Evolutionary conservation across 345 rosid species (phyloP).

Genomic region (Dipteronia sinensis): DNA sequence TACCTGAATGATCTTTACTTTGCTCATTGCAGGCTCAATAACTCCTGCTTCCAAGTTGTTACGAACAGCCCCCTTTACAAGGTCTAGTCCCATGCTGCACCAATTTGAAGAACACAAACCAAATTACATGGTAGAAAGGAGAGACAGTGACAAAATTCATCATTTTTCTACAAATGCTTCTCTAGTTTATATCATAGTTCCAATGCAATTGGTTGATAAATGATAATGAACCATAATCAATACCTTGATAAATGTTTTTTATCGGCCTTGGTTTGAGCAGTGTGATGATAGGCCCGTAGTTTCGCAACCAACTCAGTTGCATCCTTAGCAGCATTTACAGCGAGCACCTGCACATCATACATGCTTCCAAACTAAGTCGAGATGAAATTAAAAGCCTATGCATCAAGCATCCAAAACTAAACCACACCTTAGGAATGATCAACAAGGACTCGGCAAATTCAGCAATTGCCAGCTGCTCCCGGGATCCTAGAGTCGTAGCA

Average conservation of each 20-base stretch:
- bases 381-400: not conserved
- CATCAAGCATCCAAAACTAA: not conserved
- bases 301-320: constrained; percentile 95
- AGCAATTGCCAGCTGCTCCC: constrained; percentile 93
- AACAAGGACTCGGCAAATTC: constrained; percentile 92
- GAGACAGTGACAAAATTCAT: not conserved
- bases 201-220: not conserved
- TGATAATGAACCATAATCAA: not conserved
- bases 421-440: constrained; percentile 80
- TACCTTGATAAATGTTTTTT: constrained; percentile 91
- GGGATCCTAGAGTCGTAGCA: constrained; percentile 90
- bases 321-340: constrained; percentile 97
- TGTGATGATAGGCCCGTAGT: constrained; percentile 89
- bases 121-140: not conserved
- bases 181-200: not conserved
- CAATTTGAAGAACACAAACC: constrained; percentile 7
- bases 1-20: constrained; percentile 99
- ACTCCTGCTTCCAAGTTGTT: constrained; percentile 99
- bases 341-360: constrained; percentile 64
- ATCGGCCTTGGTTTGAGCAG: constrained; percentile 95
- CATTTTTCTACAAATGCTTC: not conserved
- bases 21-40: constrained; percentile 99
- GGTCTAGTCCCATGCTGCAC: constrained; percentile 96
- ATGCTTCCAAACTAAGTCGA: not conserved
- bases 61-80: constrained; percentile 71